Base-by-base conservation (phyloP, 371 early-diverging fungal genomes). In the Circinella umbellata region DNA sequence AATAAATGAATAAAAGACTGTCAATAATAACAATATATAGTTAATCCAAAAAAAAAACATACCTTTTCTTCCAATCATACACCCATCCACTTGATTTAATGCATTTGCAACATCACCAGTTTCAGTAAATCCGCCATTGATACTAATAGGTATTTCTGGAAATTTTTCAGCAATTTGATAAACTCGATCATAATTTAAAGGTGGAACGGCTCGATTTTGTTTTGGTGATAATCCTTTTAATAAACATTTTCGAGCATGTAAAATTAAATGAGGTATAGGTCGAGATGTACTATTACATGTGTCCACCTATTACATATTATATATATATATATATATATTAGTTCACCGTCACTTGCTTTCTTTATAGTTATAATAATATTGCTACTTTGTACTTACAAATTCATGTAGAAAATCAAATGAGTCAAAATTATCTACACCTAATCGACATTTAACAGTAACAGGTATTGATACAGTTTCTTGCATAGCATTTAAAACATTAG, bases 221-320 rank as follows among this genome's bases (percentile, higher is more conserved):
- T 90, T 89, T 0, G 97, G 96, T 20, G 92, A 91, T 7, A 96
- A 72, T 0, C 96, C 96, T 51, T 90, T 85, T 17, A 97, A 83
- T 80, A 91, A 89, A 47, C 95, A 94, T 72, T 94, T 94, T 53
- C 97, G 85, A 3, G 96, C 94, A 80, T 97, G 97, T 10, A 97
- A 83, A 71, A 95, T 91, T 64, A 96, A 71, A 66, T 90, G 89
- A 0, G 66, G 82, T 37, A 63, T 73, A 61, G 66, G 80, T 34
- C 57, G 57, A 54, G 68, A 76, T 7, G 63, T 72, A 9, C 67
- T 62, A 42, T 78, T 71, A 20, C 79, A 60, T 20, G 87, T 86
- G n/a, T 82, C 71, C 10, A 81, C 77, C 79, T 78, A 39, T 27
- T 27, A 27, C 27, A 27, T 27, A 27, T 27, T 27, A 27, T 27